Evolutionary conservation across 805 yeast genomes (phyloP).

Genomic region (Saccharomycopsis fermentans): DNA sequence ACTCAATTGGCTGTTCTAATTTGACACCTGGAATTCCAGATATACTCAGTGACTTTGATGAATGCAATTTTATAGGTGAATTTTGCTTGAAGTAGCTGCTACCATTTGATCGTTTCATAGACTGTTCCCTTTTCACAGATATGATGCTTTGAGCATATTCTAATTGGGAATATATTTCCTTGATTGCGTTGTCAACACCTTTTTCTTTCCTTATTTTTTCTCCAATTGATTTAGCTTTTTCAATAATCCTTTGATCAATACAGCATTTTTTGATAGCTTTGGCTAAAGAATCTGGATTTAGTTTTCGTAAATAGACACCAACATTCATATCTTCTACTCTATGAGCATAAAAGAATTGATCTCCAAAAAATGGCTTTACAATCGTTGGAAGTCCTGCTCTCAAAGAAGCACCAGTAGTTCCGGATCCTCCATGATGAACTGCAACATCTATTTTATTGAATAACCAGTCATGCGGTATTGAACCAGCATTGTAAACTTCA

Average conservation of each 20-base stretch:
- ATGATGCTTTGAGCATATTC: constrained; percentile 58
- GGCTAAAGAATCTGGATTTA: constrained; percentile 52
- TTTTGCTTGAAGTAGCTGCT: background rate
- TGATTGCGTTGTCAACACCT: constrained; percentile 73
- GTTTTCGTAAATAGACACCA: constrained; percentile 60
- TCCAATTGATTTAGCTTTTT: constrained; percentile 57
- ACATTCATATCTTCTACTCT: constrained; percentile 85
- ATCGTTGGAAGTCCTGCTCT: constrained; percentile 83
- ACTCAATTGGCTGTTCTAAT: background rate
- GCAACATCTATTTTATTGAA: constrained; percentile 86
- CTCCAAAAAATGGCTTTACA: constrained; percentile 92
- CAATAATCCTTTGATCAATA: constrained; percentile 52
- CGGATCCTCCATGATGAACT: constrained; percentile 96
- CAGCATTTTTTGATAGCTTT: constrained; percentile 64
- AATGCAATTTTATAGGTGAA: background rate
- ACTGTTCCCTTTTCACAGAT: background rate
- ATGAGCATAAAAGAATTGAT: constrained; percentile 84
- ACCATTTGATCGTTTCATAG: background rate
- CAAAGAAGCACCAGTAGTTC: constrained; percentile 88
- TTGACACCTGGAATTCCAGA: background rate
- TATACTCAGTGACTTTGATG: background rate
- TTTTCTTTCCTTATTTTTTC: constrained; percentile 56
- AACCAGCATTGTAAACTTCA: constrained; percentile 58
- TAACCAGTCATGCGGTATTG: constrained; percentile 89
- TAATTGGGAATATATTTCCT: constrained; percentile 65